These are phyloP conservation scores for Barnettozyma sucrosica DNA, from an alignment of 805 yeast species.

Conservation along the genomic window DNA sequence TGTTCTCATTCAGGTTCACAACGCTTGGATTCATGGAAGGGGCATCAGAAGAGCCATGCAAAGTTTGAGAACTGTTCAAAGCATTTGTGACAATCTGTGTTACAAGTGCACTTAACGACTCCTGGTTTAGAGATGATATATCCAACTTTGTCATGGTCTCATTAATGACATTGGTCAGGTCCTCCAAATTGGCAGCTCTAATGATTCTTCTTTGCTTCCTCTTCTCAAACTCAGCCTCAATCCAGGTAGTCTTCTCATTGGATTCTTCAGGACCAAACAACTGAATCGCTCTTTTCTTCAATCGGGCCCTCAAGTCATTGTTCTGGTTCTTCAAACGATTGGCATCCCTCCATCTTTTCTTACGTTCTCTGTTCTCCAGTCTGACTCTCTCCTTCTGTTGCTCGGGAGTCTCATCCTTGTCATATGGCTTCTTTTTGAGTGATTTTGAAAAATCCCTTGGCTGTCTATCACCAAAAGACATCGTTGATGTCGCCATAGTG, in stretches of 20 bases:
- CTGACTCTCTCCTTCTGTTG: conserved; percentile 51
- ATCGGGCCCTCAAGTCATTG: conserved; percentile 76
- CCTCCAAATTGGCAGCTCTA: conserved; percentile 32
- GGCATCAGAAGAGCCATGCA: neutral
- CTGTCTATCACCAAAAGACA: neutral
- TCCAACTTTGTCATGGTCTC: conserved; percentile 34
- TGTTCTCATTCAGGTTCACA: neutral
- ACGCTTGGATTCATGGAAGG: neutral
- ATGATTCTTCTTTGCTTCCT: conserved; percentile 56
- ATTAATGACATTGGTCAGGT: conserved; percentile 23
- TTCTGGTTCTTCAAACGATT: conserved; percentile 81
- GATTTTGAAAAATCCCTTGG: conserved; percentile 4
- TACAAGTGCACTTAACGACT: conserved; percentile 23
- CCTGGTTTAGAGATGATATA: conserved; percentile 40
- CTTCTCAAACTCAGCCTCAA: conserved; percentile 62
- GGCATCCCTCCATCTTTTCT: conserved; percentile 78
- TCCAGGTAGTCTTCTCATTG: conserved; percentile 59
- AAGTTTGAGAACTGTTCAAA: conserved; percentile 1
- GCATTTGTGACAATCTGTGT: conserved; percentile 23
- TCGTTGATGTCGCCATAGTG: neutral
- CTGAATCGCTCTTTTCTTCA: conserved; percentile 62
- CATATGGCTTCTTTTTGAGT: conserved; percentile 14
- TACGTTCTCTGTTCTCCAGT: conserved; percentile 67
- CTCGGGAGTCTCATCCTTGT: conserved; percentile 24
- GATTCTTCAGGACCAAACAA: conserved; percentile 60